Evolutionary conservation across 1,139 yeast genomes (phyloP), one percentile per base, ranked within the genome.

Genomic region (Pichia sp.): DNA sequence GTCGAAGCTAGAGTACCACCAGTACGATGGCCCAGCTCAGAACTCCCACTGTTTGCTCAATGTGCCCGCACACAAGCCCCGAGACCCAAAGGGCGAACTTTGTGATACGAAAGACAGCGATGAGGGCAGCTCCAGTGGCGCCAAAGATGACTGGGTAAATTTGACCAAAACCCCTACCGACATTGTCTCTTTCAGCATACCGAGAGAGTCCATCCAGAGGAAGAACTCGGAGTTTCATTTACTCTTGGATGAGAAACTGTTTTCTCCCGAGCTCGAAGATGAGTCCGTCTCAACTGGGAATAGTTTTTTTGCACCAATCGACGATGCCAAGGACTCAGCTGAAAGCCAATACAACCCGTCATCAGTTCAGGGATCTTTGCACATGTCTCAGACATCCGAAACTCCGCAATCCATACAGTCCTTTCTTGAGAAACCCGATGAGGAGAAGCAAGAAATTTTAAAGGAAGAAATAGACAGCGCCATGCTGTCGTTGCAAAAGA

Each of bases 381-480:
- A 20, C 24, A 20, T 20, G 24, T 20, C 24, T 20, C 24, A 20
- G 24, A 20, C 24, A 2, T 20, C 24, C 24, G 24, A 20, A 20
- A 31, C 9, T 8, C 38, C 51, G 6, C 38, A 41, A 1, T 31
- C 53, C n/a, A 10, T 46, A 2, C 33, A 30, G 7, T n/a, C 33
- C 2, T 54, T 51, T 29, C 20, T 45, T 2, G 38, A 40, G 9
- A 55, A 38, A 20, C 29, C 48, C 1, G 17, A 24, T 9, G 42
- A 38, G 3, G 52, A 52, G 24, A 49, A 43, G 16, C 55, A 55
- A 24, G 48, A 52, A 50, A 46, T 55, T 10, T 29, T 55, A 16
- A 30, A 46, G 42, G n/a, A 45, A 9, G 54, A 55, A 31, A 47
- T 55, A 12, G 51, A 55, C 27, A 24, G 36, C n/a, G 58, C 49